Evolutionary conservation across 1,284 basidiomycete genomes (phyloP).

Genomic region (Chiua sp.): DNA sequence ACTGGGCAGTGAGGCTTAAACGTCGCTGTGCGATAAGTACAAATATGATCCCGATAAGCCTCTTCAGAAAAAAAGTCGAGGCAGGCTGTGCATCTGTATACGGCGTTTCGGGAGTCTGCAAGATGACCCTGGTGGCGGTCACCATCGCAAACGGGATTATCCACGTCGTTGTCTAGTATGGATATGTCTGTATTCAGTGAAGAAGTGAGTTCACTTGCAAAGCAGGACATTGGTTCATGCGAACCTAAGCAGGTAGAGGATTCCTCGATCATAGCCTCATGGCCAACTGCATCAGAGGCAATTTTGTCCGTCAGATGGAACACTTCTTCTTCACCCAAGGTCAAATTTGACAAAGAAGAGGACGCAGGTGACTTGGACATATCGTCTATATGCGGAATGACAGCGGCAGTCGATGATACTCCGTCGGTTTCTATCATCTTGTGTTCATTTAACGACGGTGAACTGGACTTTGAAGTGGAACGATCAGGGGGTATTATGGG

Average conservation of each 20-base stretch:
- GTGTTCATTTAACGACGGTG: background rate
- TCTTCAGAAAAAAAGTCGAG: conserved; percentile 18
- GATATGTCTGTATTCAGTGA: background rate
- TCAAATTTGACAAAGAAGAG: conserved; percentile 8
- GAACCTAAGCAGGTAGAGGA: background rate
- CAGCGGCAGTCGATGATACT: background rate
- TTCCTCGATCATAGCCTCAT: background rate
- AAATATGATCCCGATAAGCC: conserved; percentile 19
- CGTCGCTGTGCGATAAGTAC: conserved; percentile 12
- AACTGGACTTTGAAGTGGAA: background rate
- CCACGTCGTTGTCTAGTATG: background rate
- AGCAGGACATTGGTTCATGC: conserved; percentile 8
- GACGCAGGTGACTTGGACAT: background rate
- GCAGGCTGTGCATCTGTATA: conserved; percentile 25
- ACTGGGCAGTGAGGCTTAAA: conserved; percentile 24
- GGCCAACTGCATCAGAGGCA: background rate
- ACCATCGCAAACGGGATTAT: background rate
- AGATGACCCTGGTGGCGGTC: conserved; percentile 2
- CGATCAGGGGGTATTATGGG: too few relatives aligned
- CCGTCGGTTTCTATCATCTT: background rate
- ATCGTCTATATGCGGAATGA: background rate
- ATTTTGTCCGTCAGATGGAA: conserved; percentile 7
- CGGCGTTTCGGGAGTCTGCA: background rate
- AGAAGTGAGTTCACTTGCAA: conserved; percentile 13
- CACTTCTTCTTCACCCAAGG: conserved; percentile 14